Base-by-base conservation (phyloP, 305 asterid genomes). In the Fraxinus xanthoxyloides region DNA sequence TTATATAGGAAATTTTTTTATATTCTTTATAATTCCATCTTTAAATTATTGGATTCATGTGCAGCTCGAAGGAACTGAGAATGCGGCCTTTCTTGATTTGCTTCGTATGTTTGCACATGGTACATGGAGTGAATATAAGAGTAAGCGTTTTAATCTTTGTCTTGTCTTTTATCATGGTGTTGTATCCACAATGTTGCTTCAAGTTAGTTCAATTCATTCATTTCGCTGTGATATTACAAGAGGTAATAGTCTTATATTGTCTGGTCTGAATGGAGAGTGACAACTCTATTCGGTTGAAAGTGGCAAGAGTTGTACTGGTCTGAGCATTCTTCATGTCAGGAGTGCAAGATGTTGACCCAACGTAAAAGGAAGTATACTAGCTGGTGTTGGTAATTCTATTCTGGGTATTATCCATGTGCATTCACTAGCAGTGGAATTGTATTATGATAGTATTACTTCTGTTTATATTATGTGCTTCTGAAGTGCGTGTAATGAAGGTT, bases 71-170 rank as follows among this genome's bases (percentile, higher is more conserved):
- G 99, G 95, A 79, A 91, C 94, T 85, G 95, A 92, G 82, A 80
- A 84, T 72, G 83, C 87, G 56, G 75, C 80, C 79, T 89, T 83
- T 84, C 93, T 92, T 76, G 98, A 90, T 80, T 87, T 96, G 91
- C 98, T 96, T 84, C 91, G 89, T 74, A 73, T 93, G 88, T 96
- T 91, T 90, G 95, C 99, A 17, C 87, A 94, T 83, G 98, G 98
- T 59, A 93, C 99, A 73, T 94, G 98, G 99, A 94, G 90, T 87
- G 97, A 93, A 79, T 94, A 94, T 76, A 94, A 94, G 90, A 84
- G 98, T 94, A 88, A 91, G 93, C 69, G 1, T 73, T 54, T 70
- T 30, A 4, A 72, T 75, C 59, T 78, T 48, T 84, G 69, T 36
- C 21, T 73, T 28, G 4, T 72, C 51, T 67, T 46, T 80, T 40